A percentile compares a stretch with the other conserved stretches of the same genome.
phyloP scores from a whole-genome alignment of 176 grass and related monocot genomes.

The Pontederia crassipes region DNA sequence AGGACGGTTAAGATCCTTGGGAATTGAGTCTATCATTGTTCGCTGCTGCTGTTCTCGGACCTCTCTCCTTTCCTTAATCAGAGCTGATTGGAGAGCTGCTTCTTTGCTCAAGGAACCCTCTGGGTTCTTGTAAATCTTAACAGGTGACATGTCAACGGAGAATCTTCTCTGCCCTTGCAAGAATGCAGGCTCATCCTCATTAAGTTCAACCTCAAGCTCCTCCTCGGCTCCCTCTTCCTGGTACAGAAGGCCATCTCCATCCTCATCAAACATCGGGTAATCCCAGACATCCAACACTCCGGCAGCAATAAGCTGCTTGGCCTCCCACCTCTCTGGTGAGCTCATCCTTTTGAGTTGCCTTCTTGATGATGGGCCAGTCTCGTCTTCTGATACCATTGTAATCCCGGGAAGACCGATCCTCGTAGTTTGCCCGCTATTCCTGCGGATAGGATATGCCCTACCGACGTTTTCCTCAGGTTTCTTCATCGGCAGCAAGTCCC shows the following conservation, averaged over 20 bases:
- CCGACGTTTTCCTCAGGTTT: slow-evolving; percentile 32
- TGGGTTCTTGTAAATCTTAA: slow-evolving; percentile 95
- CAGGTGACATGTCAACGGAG: slow-evolving; percentile 83
- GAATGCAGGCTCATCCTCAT: slow-evolving; percentile 89
- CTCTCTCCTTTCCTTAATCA: slow-evolving; percentile 90
- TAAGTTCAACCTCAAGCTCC: slow-evolving; percentile 84
- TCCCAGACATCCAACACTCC: slow-evolving; percentile 64
- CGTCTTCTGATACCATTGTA: slow-evolving; percentile 58
- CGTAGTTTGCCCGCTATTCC: slow-evolving; percentile 18
- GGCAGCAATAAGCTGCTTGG: slow-evolving; percentile 74
- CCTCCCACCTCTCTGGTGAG: slow-evolving; percentile 91
- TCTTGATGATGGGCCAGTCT: slow-evolving; percentile 27
- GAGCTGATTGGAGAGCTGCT: slow-evolving; percentile 69
- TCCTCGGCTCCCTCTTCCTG: slow-evolving; percentile 85
- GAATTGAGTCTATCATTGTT: slow-evolving; percentile 92
- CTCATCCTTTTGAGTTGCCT: slow-evolving; percentile 68
- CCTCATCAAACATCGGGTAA: slow-evolving; percentile 73
- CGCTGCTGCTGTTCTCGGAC: slow-evolving; percentile 88
- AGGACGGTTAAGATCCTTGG: slow-evolving; percentile 92
- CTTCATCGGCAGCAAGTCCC: slow-evolving; percentile 59
- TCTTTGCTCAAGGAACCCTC: slow-evolving; percentile 87
- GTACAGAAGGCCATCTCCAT: slow-evolving; percentile 68
- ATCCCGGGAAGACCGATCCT: slow-evolving; percentile 77
- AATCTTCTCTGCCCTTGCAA: slow-evolving; percentile 74
- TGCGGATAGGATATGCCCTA: slow-evolving; percentile 40